phyloP scores from a whole-genome alignment of 768 basidiomycete species.

The Phylloporus sp. region DNA sequence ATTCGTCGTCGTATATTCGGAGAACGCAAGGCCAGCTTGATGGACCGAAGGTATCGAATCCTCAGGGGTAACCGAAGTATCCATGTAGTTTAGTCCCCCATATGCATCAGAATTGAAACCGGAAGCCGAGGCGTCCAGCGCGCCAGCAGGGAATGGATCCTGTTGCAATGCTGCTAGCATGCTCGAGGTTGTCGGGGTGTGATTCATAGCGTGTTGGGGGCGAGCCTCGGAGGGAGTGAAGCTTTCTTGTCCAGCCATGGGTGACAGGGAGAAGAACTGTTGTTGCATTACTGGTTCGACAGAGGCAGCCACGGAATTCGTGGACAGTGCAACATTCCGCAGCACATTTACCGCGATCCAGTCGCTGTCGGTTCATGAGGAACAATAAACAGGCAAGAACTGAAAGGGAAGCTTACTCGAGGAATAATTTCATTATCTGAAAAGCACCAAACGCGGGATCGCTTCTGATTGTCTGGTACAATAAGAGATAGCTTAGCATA shows the following conservation, averaged over 20 bases:
- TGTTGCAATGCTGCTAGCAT: conserved; percentile 86
- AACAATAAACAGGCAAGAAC: conserved; percentile 7
- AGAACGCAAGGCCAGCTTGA: conserved; percentile 60
- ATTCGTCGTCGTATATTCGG: conserved; percentile 61
- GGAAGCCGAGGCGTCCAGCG: conserved; percentile 59
- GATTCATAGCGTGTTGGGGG: conserved; percentile 59
- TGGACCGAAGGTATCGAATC: conserved; percentile 58
- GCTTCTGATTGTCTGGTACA: conserved; percentile 74
- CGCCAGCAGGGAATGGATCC: conserved; percentile 60
- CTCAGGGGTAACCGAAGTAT: conserved; percentile 59
- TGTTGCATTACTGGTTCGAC: conserved; percentile 91
- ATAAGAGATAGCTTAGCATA: neutral
- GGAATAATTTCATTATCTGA: conserved; percentile 86
- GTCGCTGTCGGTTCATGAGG: conserved; percentile 48
- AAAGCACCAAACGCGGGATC: conserved; percentile 91
- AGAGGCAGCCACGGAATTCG: conserved; percentile 86
- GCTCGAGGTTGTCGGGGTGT: conserved; percentile 84
- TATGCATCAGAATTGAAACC: conserved; percentile 67
- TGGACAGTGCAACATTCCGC: conserved; percentile 80
- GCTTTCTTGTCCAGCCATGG: conserved; percentile 84
- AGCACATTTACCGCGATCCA: conserved; percentile 91
- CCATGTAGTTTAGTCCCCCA: conserved; percentile 71
- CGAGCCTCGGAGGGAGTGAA: conserved; percentile 64
- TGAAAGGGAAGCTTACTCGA: conserved; percentile 56
- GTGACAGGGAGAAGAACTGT: conserved; percentile 79